Evolutionary conservation across 257 asterid species (phyloP), one percentile per base, ranked within the genome.

Genomic region (Nicotiana otophora): DNA sequence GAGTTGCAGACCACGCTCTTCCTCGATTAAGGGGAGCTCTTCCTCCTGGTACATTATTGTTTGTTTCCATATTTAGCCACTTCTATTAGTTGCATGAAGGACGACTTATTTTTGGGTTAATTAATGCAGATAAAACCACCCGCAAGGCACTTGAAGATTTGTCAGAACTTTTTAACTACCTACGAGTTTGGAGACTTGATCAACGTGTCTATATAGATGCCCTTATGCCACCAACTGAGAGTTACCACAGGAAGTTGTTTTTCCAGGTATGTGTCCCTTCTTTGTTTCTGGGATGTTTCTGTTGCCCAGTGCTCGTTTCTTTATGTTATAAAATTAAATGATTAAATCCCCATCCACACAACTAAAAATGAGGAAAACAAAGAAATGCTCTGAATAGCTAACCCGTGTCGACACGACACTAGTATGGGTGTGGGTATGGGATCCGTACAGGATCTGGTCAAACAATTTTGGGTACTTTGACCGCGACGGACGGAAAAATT

Each of bases 21-120:
- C 97, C 99, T 63, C 95, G 99, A 87, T 90, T 96, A 80, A 90
- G 99, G 88, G 99, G 99, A 66, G 99, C 99, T 82, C 93, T 96
- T 84, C 95, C 98, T 84, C 90, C 93, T 70, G 99, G 99, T 94
- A 92, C 84, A 81, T 80, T 84, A 62, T 82, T 64, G 20, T 81
- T 57, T 82, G 26, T 76, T 63, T 11, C 42, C 61, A 26, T 77
- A 61, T 48, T 34, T 16, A 23, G 39, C 70, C 30, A 7, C 39
- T 81, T 39, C 31, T 65, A 60, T 81, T 60, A 85, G 86, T 74
- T 60, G 80, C 78, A 61, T 80, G 62, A 58, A 10, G 46, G 77
- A 55, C 17, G 57, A 85, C 23, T 84, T 66, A 87, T 79, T 55
- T 20, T 39, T 28, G 53, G 80, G 66, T 77, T 70, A 77, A 39